Evolutionary conservation across 1,284 basidiomycete genomes (phyloP).

Genomic region (Naganishia sp.): DNA sequence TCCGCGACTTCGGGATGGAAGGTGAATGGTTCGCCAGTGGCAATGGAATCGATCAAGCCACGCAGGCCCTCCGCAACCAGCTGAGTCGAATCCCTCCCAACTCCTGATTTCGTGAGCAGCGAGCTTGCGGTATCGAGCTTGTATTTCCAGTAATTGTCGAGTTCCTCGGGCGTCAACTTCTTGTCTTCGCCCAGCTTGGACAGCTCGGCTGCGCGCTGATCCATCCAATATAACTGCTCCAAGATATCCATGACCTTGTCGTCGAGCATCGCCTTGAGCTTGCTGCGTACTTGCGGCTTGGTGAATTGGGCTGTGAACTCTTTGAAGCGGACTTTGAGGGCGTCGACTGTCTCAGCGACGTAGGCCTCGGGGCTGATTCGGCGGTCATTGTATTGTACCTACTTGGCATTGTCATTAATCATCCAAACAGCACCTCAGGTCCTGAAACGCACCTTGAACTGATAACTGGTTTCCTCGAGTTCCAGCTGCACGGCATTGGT

Average conservation of each 20-base stretch:
- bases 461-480: conserved; percentile 93
- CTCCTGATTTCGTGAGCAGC: conserved; percentile 90
- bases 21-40: conserved; percentile 84
- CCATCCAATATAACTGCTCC: conserved; percentile 95
- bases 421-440: background rate
- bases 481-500: conserved; percentile 96
- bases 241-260: conserved; percentile 96
- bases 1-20: conserved; percentile 85
- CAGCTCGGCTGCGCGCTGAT: conserved; percentile 79
- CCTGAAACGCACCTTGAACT: conserved; percentile 72
- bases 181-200: conserved; percentile 69
- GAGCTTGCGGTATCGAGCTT: conserved; percentile 91
- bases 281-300: conserved; percentile 82
- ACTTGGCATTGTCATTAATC: background rate
- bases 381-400: conserved; percentile 96
- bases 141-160: conserved; percentile 93
- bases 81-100: conserved; percentile 90
- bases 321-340: conserved; percentile 87
- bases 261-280: conserved; percentile 88
- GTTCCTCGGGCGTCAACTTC: conserved; percentile 65
- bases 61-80: conserved; percentile 94
- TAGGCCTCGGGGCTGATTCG: conserved; percentile 94
- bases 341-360: conserved; percentile 93
- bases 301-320: conserved; percentile 81
- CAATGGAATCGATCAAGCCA: conserved; percentile 82